Percentiles rank a stretch among this genome's conserved stretches.
Evolutionary conservation across 805 yeast species (phyloP).

Genomic region (Blastobotrys americana): DNA sequence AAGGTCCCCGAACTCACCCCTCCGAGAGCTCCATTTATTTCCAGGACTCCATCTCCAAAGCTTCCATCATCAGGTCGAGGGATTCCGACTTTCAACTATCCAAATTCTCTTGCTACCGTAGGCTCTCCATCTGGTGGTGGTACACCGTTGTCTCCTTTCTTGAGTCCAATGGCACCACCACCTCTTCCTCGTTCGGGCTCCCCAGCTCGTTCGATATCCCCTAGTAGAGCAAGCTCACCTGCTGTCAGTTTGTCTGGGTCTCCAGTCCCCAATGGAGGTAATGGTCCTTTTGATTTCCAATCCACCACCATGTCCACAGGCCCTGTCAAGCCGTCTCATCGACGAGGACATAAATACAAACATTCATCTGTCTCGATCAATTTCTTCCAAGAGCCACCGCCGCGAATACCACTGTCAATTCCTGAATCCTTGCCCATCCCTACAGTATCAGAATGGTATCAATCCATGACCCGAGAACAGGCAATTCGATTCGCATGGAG

Average conservation of each 20-base stretch:
- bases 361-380: slow-evolving; percentile 96
- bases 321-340: slow-evolving; percentile 31
- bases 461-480: slow-evolving; percentile 54
- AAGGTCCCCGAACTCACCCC: background rate
- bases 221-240: background rate
- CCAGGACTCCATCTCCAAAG: background rate
- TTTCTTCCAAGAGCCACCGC: slow-evolving; percentile 87
- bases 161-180: background rate
- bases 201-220: background rate
- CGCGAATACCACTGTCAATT: slow-evolving; percentile 52
- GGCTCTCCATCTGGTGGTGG: background rate
- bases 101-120: background rate
- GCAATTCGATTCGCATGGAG: slow-evolving; percentile 55
- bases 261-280: slow-evolving; percentile 3
- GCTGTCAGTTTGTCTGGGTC: background rate
- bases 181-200: background rate
- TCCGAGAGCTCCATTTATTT: background rate
- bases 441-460: slow-evolving; percentile 50
- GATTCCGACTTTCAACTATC: background rate
- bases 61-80: background rate
- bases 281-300: slow-evolving; percentile 57
- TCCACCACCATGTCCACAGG: slow-evolving; percentile 38
- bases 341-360: slow-evolving; percentile 92
- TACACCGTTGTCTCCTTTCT: background rate
- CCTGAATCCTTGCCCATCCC: slow-evolving; percentile 72